phyloP scores from a whole-genome alignment of 2,329 filamentous ascomycete genomes.

The Escovopsis weberi region DNA sequence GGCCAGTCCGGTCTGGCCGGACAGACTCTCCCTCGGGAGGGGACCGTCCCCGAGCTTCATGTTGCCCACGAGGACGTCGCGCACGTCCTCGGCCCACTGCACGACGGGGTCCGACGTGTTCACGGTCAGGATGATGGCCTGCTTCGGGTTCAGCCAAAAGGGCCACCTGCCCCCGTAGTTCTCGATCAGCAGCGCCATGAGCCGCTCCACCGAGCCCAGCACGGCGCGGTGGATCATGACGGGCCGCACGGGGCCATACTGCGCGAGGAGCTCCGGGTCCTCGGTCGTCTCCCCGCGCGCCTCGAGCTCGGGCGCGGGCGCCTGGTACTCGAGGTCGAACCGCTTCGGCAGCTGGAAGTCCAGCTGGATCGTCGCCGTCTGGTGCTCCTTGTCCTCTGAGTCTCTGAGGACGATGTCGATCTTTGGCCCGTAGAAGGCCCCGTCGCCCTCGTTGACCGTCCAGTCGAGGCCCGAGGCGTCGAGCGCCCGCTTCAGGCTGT shows the following conservation, averaged over 20 bases:
- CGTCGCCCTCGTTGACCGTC: conserved; percentile 66
- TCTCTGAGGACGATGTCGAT: conserved; percentile 77
- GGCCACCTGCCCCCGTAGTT: conserved; percentile 69
- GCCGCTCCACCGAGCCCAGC: conserved; percentile 68
- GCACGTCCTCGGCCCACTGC: conserved; percentile 30
- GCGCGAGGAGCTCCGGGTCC: conserved; percentile 31
- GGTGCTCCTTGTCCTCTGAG: conserved; percentile 71
- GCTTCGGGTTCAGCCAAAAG: conserved; percentile 76
- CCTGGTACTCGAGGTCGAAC: conserved; percentile 62
- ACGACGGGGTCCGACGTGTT: conserved; percentile 45
- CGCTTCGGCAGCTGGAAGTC: conserved; percentile 81
- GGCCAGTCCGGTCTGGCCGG: conserved; percentile 44
- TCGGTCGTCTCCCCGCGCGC: conserved; percentile 34
- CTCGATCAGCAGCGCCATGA: conserved; percentile 76
- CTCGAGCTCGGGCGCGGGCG: conserved; percentile 50
- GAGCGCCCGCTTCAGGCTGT: conserved; percentile 23
- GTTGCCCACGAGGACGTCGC: conserved; percentile 36
- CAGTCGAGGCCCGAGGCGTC: conserved; percentile 59
- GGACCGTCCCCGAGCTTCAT: conserved; percentile 12
- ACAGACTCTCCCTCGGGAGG: conserved; percentile 26
- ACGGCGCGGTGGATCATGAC: conserved; percentile 79
- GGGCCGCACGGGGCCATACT: conserved; percentile 47
- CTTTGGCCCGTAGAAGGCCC: conserved; percentile 84
- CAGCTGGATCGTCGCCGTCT: conserved; percentile 78
- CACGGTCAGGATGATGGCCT: conserved; percentile 59